Evolutionary conservation across 2,329 filamentous ascomycete species (phyloP), one percentile per base, ranked within the genome.

Genomic region (Calonectria multiphialidica): DNA sequence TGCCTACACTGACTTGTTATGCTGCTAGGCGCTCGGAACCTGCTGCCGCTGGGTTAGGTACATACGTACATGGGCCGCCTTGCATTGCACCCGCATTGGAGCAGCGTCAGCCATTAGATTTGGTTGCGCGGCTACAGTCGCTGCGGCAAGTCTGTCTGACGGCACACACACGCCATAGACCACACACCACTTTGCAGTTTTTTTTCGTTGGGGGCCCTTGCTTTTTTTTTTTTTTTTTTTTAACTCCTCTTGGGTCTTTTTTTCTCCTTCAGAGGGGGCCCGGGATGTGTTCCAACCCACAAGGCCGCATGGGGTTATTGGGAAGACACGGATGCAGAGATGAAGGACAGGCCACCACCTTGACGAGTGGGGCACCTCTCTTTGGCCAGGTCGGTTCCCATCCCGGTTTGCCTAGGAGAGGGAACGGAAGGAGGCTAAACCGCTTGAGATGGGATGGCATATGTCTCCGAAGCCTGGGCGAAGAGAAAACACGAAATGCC

Each of bases 1-100:
- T 30, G n/a, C n/a, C n/a, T n/a, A 28, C 42, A 25, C 33, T 53
- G 40, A 25, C 33, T 61, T 68, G 18, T 63, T 57, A 47, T 70
- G 53, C 25, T 45, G 50, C 50, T 71, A 63, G 68, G 68, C 68
- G 68, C 68, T 71, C 63, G 68, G 68, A 66, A 71, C 33, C 28
- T 7, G 35, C n/a, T 62, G 68, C 68, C 68, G 63, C 65, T 70
- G 61, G 42, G 49, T 35, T 53, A 42, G 62, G 57, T 53, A 69
- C 66, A 62, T 53, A 53, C 13, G 40, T 47, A 59, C 57, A 45
- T 62, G 53, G 53, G 21, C 45, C 45, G 28, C 50, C 35, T 57
- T 33, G 64, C 64, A 42, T 55, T 66, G 65, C 65, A 67, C 33
- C 37, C 33, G 42, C 50, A 59, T 33, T 49, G 65, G 65, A 21